Conservation (phyloP, 2,329 filamentous ascomycete genomes). For the Apiospora malaysiana region DNA sequence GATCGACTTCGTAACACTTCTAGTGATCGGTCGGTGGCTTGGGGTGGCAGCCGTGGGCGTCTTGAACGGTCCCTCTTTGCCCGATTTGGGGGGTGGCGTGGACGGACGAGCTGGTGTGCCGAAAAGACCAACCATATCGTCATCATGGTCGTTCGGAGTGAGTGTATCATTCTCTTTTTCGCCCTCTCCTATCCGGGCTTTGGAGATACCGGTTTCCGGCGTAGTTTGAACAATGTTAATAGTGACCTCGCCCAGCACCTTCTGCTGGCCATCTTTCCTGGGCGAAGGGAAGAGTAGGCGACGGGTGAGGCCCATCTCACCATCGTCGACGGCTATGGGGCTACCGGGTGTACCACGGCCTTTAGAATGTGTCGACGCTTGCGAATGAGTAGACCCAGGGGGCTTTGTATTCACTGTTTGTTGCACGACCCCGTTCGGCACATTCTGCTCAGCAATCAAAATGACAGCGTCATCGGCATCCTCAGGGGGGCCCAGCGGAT, state of each 20-base stretch:
- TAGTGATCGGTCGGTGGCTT: conserved; percentile 65
- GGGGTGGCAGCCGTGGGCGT: conserved; percentile 69
- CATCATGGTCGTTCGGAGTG: conserved; percentile 36
- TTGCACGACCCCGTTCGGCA: background rate
- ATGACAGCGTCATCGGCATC: conserved; percentile 39
- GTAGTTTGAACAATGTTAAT: conserved; percentile 57
- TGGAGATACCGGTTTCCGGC: conserved; percentile 44
- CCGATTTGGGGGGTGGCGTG: conserved; percentile 58
- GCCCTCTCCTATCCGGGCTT: conserved; percentile 34
- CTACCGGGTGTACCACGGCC: conserved; percentile 62
- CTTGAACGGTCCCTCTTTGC: conserved; percentile 58
- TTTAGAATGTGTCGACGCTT: conserved; percentile 58
- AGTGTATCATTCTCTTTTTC: conserved; percentile 53
- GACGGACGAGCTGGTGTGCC: conserved; percentile 61
- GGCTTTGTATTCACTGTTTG: conserved; percentile 24
- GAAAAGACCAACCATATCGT: conserved; percentile 65
- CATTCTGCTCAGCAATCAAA: conserved; percentile 13
- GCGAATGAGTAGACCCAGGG: conserved; percentile 50
- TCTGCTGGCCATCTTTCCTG: conserved; percentile 66
- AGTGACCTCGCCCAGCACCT: conserved; percentile 63
- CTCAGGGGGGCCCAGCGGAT: conserved; percentile 56
- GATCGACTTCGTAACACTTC: conserved; percentile 64
- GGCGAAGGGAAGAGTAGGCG: conserved; percentile 80
- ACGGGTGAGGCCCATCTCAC: conserved; percentile 63
- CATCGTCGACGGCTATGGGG: conserved; percentile 59